A percentile compares a stretch with the other conserved stretches of the same genome.
Evolutionary conservation across 306 rosid genomes (phyloP).

Genomic region (Vigna radiata): DNA sequence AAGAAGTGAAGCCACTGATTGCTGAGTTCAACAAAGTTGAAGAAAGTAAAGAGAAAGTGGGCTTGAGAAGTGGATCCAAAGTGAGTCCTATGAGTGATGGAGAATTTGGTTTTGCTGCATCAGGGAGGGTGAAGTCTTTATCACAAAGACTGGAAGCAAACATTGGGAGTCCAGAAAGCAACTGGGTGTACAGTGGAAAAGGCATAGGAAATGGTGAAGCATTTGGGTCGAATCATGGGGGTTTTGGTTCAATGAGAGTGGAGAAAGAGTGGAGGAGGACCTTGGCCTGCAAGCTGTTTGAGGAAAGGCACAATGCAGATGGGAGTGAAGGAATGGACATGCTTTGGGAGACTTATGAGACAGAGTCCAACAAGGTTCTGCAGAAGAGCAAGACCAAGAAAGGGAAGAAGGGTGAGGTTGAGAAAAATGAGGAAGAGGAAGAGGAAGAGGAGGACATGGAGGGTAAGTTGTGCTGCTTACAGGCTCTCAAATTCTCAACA

Average conservation of each 20-base stretch:
- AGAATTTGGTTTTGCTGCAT: constrained; percentile 40
- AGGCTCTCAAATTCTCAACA: constrained; percentile 86
- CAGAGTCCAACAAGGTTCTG: constrained; percentile 49
- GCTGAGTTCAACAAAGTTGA: constrained; percentile 62
- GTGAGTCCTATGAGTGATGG: constrained; percentile 14
- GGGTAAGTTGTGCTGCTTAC: constrained; percentile 78
- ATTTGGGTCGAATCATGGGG: constrained; percentile 54
- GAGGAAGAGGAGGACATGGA: constrained; percentile 53
- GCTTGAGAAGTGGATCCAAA: constrained; percentile 60
- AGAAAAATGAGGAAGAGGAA: constrained; percentile 49
- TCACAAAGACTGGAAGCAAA: constrained; percentile 51
- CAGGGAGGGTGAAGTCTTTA: constrained; percentile 43
- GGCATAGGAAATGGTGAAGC: constrained; percentile 39
- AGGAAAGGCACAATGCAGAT: constrained; percentile 71
- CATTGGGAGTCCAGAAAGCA: constrained; percentile 46
- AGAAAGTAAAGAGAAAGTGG: constrained; percentile 49
- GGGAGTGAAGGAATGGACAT: constrained; percentile 86
- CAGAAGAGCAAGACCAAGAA: constrained; percentile 56
- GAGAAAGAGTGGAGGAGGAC: constrained; percentile 98
- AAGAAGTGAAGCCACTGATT: constrained; percentile 40
- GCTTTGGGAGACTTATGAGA: constrained; percentile 93
- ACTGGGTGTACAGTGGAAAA: constrained; percentile 43
- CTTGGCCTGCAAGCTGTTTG: constrained; percentile 88
- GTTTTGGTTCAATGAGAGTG: constrained; percentile 83
- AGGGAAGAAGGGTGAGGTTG: constrained; percentile 55